These are phyloP conservation scores for Candida ascalaphidarum DNA, from an alignment of 805 yeast species.

Conservation along the genomic window DNA sequence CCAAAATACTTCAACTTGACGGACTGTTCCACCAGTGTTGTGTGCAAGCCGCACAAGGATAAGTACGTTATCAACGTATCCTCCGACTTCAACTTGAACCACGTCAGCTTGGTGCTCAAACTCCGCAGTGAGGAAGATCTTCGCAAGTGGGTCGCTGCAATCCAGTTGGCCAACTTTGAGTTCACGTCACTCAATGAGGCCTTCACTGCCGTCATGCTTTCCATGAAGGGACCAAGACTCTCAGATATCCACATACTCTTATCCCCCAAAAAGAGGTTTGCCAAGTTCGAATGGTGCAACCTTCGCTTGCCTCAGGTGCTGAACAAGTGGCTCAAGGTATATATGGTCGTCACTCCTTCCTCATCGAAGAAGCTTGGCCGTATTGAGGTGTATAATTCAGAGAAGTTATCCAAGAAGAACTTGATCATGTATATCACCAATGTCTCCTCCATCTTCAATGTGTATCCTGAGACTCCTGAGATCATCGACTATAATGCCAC, in stretches of 20 bases:
- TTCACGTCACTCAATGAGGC: slow-evolving; percentile 49
- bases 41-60: no score
- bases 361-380: slow-evolving; percentile 39
- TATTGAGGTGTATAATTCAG: slow-evolving; percentile 44
- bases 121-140: slow-evolving; percentile 14
- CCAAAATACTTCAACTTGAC: slow-evolving; percentile 47
- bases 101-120: slow-evolving; percentile 15
- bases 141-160: slow-evolving; percentile 37
- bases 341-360: slow-evolving; percentile 39
- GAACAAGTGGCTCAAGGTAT: slow-evolving; percentile 52
- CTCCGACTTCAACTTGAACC: slow-evolving; percentile 20
- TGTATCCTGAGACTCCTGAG: slow-evolving; percentile 49
- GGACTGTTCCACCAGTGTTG: no score
- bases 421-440: slow-evolving; percentile 41
- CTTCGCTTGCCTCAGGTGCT: slow-evolving; percentile 51
- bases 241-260: slow-evolving; percentile 53
- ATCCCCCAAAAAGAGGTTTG: slow-evolving; percentile 37
- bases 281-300: slow-evolving; percentile 54
- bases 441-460: slow-evolving; percentile 41
- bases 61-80: slow-evolving; percentile 13
- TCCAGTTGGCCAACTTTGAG: slow-evolving; percentile 50
- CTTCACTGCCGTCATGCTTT: slow-evolving; percentile 56
- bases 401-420: slow-evolving; percentile 40
- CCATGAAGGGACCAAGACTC: slow-evolving; percentile 47
- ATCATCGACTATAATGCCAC: slow-evolving; percentile 52